These are phyloP conservation scores for Vigna mungo DNA, from an alignment of 306 rosid genomes.

Conservation along the genomic window DNA sequence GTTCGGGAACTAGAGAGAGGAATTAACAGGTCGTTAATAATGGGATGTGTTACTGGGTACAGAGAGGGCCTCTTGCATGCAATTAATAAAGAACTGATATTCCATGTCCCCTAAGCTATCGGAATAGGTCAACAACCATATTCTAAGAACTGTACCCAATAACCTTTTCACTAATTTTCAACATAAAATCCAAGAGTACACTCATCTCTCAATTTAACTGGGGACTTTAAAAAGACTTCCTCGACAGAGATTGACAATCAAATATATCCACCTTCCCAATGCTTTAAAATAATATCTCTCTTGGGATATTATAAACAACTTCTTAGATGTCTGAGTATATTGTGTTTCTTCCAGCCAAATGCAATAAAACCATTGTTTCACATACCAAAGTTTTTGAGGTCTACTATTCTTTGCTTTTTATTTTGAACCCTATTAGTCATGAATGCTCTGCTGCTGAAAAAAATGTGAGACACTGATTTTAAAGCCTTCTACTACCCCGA, in stretches of 20 bases:
- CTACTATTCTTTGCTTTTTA: neutral
- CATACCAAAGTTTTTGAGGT: neutral
- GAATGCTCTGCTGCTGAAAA: slow-evolving; percentile 3
- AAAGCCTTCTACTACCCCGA: slow-evolving; percentile 8
- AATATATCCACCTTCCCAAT: slow-evolving; percentile 2
- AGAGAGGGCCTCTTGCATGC: neutral
- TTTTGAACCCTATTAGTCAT: neutral
- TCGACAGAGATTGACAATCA: neutral
- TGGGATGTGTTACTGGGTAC: neutral
- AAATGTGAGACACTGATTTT: neutral
- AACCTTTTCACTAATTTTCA: neutral
- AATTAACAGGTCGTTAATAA: neutral
- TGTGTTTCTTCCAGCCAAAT: slow-evolving; percentile 14
- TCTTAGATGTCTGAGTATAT: slow-evolving; percentile 2
- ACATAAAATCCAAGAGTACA: neutral
- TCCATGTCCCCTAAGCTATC: neutral
- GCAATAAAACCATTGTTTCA: slow-evolving; percentile 19
- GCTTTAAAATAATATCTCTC: neutral
- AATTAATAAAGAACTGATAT: neutral
- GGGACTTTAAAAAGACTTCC: neutral
- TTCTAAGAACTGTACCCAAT: neutral
- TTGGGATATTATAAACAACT: neutral
- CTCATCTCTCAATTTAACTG: slow-evolving; percentile 2
- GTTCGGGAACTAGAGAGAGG: neutral
- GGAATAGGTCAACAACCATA: neutral